phyloP scores from a whole-genome alignment of 139 green algal genomes.

The Picochlorum sp. region DNA sequence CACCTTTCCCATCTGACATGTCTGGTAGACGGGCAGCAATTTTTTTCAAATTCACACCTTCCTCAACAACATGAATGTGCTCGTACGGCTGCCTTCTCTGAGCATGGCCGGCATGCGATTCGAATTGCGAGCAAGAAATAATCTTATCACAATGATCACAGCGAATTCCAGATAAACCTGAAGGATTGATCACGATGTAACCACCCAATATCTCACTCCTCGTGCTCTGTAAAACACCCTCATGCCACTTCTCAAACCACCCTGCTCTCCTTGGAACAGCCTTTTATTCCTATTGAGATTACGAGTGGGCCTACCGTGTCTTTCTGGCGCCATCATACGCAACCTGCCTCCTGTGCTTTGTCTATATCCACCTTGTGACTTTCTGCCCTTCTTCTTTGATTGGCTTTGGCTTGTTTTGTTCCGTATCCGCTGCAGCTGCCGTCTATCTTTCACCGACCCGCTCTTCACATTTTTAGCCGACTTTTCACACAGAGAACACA shows the following conservation, averaged over 20 bases:
- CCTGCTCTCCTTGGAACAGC: constrained; percentile 3
- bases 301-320: not conserved
- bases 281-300: constrained; percentile 14
- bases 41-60: constrained; percentile 39
- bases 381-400: not conserved
- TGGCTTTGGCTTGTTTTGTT: not conserved
- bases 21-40: constrained; percentile 30
- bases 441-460: not conserved
- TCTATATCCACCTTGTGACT: not conserved
- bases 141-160: constrained; percentile 75
- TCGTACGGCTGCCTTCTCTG: constrained; percentile 67
- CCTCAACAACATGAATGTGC: constrained; percentile 57
- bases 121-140: constrained; percentile 65
- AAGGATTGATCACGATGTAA: constrained; percentile 30
- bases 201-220: constrained; percentile 53
- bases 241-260: constrained; percentile 21
- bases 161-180: constrained; percentile 57
- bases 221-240: constrained; percentile 26
- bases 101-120: constrained; percentile 63
- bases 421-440: not conserved
- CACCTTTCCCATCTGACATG: not conserved
- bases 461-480: not conserved
- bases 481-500: constrained; percentile 25
- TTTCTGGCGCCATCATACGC: not conserved
- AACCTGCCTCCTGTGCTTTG: not conserved